Evolutionary conservation across 192 early-diverging fungal species (phyloP).

Genomic region (Rhizophlyctis rosea): DNA sequence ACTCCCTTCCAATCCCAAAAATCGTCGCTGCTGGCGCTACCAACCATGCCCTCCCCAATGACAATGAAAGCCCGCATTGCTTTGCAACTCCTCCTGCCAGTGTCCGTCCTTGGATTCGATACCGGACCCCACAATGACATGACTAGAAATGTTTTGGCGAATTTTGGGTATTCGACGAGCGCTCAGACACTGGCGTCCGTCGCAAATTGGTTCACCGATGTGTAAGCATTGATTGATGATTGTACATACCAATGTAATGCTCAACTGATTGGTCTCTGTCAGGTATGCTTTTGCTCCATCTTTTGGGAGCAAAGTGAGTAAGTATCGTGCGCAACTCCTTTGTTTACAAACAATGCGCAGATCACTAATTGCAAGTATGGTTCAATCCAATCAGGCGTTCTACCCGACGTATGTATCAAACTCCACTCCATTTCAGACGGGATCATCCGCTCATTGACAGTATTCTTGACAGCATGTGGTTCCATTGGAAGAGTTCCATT

Average conservation of each 20-base stretch:
- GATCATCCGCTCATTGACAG: no score
- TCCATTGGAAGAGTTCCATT: constrained; percentile 20
- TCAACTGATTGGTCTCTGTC: no score
- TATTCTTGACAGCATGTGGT: neutral
- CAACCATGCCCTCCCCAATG: no score
- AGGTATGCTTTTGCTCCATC: constrained; percentile 15
- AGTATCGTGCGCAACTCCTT: no score
- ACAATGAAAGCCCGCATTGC: no score
- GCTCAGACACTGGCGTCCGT: constrained; percentile 12
- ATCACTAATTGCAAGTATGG: neutral
- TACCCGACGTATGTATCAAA: constrained; percentile 6
- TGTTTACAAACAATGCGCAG: neutral
- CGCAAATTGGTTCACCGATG: constrained; percentile 28
- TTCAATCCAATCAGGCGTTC: neutral
- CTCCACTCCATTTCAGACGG: neutral
- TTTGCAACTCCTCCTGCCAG: no score
- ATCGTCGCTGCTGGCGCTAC: no score
- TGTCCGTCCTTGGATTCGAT: constrained; percentile 20
- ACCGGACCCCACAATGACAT: constrained; percentile 33
- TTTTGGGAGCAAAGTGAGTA: neutral
- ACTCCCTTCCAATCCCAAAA: no score
- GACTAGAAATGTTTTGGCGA: constrained; percentile 16
- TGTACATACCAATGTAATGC: no score
- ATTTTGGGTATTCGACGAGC: constrained; percentile 7
- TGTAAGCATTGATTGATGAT: no score